Conservation (phyloP, 78 protist genomes). For the Salpingoeca rosetta region DNA sequence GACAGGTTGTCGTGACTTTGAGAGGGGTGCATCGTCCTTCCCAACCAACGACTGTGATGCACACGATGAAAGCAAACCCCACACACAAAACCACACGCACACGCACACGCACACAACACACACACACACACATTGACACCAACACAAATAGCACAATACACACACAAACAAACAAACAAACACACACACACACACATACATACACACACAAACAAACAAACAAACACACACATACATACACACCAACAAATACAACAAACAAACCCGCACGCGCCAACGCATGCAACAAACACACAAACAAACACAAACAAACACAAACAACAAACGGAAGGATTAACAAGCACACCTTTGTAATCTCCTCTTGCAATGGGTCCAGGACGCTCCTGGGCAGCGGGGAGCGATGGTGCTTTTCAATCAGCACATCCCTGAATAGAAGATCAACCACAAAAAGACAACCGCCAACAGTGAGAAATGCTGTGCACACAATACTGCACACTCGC, state of each 20-base stretch:
- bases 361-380: slow-evolving; percentile 45
- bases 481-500: too few species aligned
- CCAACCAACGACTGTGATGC: not conserved
- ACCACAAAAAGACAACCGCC: not conserved
- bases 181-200: too few species aligned
- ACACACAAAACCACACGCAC: too few species aligned
- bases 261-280: too few species aligned
- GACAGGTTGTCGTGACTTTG: not conserved
- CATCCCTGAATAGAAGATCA: slow-evolving; percentile 34
- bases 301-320: too few species aligned
- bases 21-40: not conserved
- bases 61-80: too few species aligned
- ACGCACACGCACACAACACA: too few species aligned
- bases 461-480: too few species aligned
- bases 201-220: not conserved
- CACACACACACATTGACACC: too few species aligned
- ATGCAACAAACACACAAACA: not conserved
- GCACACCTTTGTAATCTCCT: not conserved
- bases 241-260: not conserved
- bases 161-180: too few species aligned
- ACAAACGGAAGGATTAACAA: not conserved
- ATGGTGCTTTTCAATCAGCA: slow-evolving; percentile 69
- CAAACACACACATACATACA: too few species aligned
- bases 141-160: too few species aligned
- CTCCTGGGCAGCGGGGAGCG: slow-evolving; percentile 38